Evolutionary conservation across 257 asterid genomes (phyloP), one percentile per base, ranked within the genome.

Genomic region (Jacaranda copaia): DNA sequence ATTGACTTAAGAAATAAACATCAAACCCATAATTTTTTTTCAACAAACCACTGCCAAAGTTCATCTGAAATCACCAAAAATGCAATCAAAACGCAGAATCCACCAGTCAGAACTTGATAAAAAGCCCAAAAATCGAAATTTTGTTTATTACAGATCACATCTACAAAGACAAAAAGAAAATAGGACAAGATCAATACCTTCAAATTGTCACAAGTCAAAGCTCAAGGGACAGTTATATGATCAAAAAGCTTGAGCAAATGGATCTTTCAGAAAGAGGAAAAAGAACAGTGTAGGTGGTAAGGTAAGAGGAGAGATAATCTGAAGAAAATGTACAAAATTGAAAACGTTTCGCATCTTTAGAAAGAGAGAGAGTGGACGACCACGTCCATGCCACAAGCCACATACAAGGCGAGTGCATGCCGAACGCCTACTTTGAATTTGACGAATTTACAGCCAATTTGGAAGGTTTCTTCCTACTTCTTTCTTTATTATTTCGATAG

Each of bases 361-460:
- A 46, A 69, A 64, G 66, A 80, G 82, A 76, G 56, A 57, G 11
- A 10, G 77, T 4, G 15, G 71, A 57, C 55, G 76, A 40, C 46
- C 73, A 18, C 45, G 52, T 60, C 64, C 32, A 74, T 68, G 78
- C 78, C 86, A 81, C 86, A 68, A 74, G 86, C 84, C 81, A 53
- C 15, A 8, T 49, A 18, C 38, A 46, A 18, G 56, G 72, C 77
- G 84, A 16, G 82, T 82, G 83, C 83, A 68, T 57, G 82, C 87
- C 87, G 80, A 76, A 85, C 80, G 81, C 86, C 82, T 55, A 32
- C 51, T 84, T 80, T 80, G 83, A 84, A 49, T 65, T 43, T 40
- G 76, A 57, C 67, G 61, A 42, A 14, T 18, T 45, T 36, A 13
- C 20, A 9, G 3, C 60, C 40, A 36, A 61, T 63, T 52, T 45